Conservation (phyloP, 768 basidiomycete genomes). For the Boletus subcaerulescens region DNA sequence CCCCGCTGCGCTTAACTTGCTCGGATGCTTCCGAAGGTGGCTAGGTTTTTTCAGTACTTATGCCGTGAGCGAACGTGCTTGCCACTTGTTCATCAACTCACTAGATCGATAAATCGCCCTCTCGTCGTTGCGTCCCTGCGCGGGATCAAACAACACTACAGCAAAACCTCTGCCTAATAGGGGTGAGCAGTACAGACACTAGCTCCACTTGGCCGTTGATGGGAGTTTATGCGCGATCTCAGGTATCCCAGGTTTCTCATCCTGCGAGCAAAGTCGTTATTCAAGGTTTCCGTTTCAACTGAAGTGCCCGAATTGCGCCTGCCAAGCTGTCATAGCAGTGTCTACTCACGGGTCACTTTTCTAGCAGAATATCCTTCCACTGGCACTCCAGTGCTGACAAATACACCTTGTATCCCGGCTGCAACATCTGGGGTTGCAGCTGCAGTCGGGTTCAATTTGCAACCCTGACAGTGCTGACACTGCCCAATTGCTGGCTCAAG, state of each 20-base stretch:
- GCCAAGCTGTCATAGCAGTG: not conserved
- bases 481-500: not conserved
- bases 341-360: not conserved
- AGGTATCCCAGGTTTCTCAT: not conserved
- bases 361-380: not conserved
- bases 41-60: not conserved
- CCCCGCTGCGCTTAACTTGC: not conserved
- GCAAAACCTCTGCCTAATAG: too few relatives aligned
- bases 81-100: not conserved
- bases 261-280: not conserved
- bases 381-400: not conserved
- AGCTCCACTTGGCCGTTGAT: not conserved
- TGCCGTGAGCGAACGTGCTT: too few relatives aligned
- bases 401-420: not conserved
- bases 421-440: not conserved
- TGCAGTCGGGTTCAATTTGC: not conserved
- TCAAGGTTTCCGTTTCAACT: not conserved
- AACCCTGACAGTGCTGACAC: not conserved
- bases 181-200: not conserved
- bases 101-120: not conserved
- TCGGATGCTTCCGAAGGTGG: not conserved
- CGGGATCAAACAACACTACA: not conserved
- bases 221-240: not conserved
- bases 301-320: not conserved
- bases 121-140: not conserved